These are phyloP conservation scores for Mucor sp. DNA, from an alignment of 371 early-diverging fungal genomes.

Conservation along the genomic window DNA sequence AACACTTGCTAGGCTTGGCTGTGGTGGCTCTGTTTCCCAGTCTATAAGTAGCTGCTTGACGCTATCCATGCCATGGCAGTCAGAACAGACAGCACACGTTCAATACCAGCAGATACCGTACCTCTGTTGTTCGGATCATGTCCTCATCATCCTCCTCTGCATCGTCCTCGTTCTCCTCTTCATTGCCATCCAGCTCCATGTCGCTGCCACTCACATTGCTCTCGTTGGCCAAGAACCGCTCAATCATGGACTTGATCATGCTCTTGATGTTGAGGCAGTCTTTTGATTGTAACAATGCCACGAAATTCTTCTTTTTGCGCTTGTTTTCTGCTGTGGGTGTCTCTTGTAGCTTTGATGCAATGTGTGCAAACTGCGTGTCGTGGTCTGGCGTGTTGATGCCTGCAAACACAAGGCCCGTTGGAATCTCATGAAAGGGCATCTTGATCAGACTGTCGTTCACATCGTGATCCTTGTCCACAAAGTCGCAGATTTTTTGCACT, in stretches of 20 bases:
- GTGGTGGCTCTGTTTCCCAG: background rate
- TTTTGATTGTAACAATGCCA: slow-evolving; percentile 68
- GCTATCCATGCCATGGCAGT: background rate
- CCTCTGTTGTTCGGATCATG: slow-evolving; percentile 11
- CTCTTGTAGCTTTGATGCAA: slow-evolving; percentile 42
- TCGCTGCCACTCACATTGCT: slow-evolving; percentile 18
- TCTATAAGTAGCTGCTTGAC: background rate
- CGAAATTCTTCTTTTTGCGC: slow-evolving; percentile 37
- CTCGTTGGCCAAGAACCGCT: slow-evolving; percentile 49
- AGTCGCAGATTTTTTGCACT: slow-evolving; percentile 42
- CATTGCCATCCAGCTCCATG: slow-evolving; percentile 24
- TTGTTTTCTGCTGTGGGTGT: slow-evolving; percentile 29
- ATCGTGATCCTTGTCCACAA: slow-evolving; percentile 52
- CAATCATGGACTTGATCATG: slow-evolving; percentile 64
- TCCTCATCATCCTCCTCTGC: slow-evolving; percentile 22
- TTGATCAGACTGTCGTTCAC: slow-evolving; percentile 24
- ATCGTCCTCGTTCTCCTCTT: slow-evolving; percentile 31
- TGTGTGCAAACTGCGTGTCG: slow-evolving; percentile 48
- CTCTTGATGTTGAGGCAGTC: slow-evolving; percentile 60
- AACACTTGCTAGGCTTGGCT: slow-evolving; percentile 23
- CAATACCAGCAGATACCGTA: background rate
- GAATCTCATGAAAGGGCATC: slow-evolving; percentile 62
- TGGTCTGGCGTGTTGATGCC: slow-evolving; percentile 60
- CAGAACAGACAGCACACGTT: background rate
- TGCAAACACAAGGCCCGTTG: slow-evolving; percentile 71